Evolutionary conservation across 768 basidiomycete species (phyloP), one percentile per base, ranked within the genome.

Genomic region (Trametes elegans): DNA sequence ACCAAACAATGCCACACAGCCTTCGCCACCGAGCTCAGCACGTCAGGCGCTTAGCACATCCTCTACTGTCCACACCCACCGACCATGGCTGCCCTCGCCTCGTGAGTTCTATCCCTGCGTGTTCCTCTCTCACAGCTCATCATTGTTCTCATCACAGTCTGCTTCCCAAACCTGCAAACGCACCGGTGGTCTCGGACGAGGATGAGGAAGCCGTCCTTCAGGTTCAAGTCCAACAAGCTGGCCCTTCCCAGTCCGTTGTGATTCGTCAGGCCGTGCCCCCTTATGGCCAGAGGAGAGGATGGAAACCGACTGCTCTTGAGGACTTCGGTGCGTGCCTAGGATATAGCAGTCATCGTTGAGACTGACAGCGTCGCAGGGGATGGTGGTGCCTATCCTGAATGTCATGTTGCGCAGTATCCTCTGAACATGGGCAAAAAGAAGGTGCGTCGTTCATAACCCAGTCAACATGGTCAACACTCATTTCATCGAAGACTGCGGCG

Each of bases 321-420:
- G 93, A 99, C 65, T 98, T 88, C 70, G 90, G 88, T 88, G 62
- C 62, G 84, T 71, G 3, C 57, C 18, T 59, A 34, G 50, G 56
- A 60, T 29, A 46, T 53, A 36, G 58, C 38, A 26, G 57, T 5
- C 32, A 39, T 40, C 41, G 36, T 24, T 43, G 58, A 46, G 47
- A 27, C 49, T 39, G 9, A 48, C 31, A 1, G 8, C 58, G 42
- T 53, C 21, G 46, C 39, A 89, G 87, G 84, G 54, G 87, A 92
- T 66, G 91, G 93, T 60, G 93, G 92, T 62, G 78, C 93, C 52
- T 92, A 86, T 72, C 93, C 93, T 4, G 93, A 99, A 75, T 98
- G 95, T 70, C 93, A 95, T 79, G 76, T 96, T 48, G 97, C 97
- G 6, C 96, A 99, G 70, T 99, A 97, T 75, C 96, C 96, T 10